Percentiles rank a stretch among this genome's conserved stretches.
Conservation (phyloP, 495 filamentous ascomycete species). For the Penicillium antarcticum region DNA sequence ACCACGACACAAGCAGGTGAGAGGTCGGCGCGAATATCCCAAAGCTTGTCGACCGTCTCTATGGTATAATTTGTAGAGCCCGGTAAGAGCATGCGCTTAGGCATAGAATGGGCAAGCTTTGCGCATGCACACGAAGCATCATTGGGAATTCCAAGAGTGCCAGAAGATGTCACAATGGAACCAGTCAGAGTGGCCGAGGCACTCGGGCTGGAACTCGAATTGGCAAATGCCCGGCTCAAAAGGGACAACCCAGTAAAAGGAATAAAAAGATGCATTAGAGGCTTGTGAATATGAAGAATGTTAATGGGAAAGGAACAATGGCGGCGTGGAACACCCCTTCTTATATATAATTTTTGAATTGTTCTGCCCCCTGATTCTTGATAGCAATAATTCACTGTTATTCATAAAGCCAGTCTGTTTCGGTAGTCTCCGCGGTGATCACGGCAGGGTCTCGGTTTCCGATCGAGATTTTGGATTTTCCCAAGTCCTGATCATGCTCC, state of each 20-base stretch:
- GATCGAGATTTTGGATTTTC: not conserved
- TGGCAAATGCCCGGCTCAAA: slow-evolving; percentile 1
- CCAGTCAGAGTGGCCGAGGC: not conserved
- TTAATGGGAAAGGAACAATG: no score
- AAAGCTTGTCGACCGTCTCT: slow-evolving; percentile 14
- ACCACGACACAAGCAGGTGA: slow-evolving; percentile 31
- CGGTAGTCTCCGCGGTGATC: not conserved
- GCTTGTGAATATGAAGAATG: no score
- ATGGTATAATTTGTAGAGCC: slow-evolving; percentile 12
- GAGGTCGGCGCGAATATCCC: slow-evolving; percentile 28
- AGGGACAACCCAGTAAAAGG: slow-evolving; percentile 43
- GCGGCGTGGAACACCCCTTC: no score
- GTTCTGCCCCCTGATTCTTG: not conserved
- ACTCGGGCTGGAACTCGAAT: not conserved
- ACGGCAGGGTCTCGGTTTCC: not conserved
- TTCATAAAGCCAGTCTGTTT: not conserved
- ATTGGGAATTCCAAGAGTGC: slow-evolving; percentile 1
- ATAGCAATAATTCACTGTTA: not conserved
- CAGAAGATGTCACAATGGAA: not conserved
- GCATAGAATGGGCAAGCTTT: slow-evolving; percentile 9
- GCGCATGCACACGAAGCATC: slow-evolving; percentile 22
- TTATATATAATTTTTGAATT: not conserved
- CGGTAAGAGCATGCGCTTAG: slow-evolving; percentile 8
- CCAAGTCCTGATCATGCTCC: no score
- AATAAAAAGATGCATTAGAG: not conserved